phyloP scores from a whole-genome alignment of 2,329 filamentous ascomycete species.

The Fusarium sp. region DNA sequence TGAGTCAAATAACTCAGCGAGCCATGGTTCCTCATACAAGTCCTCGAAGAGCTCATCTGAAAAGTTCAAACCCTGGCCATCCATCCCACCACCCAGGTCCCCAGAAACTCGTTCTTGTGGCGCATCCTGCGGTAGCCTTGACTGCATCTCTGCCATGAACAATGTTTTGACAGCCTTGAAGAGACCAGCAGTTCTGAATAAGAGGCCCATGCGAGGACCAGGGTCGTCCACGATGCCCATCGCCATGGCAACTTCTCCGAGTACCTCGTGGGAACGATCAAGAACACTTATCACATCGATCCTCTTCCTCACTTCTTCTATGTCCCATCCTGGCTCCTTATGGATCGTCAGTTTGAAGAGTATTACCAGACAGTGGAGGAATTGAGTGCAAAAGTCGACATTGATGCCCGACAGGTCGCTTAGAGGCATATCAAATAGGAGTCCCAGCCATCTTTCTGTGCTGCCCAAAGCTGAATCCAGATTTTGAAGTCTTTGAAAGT shows the following conservation, averaged over 20 bases:
- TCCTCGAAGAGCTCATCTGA: constrained; percentile 10
- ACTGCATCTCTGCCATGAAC: constrained; percentile 21
- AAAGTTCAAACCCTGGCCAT: neutral
- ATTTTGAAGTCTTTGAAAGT: constrained; percentile 16
- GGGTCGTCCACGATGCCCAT: constrained; percentile 17
- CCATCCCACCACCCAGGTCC: neutral
- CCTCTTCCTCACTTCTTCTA: constrained; percentile 12
- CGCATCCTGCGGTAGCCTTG: neutral
- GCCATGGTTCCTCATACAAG: constrained; percentile 20
- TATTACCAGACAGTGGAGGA: constrained; percentile 23
- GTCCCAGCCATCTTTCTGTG: constrained; percentile 11
- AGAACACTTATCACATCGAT: constrained; percentile 24
- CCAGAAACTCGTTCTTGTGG: neutral
- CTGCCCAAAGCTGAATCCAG: constrained; percentile 15
- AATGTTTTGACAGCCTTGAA: constrained; percentile 25
- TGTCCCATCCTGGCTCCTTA: constrained; percentile 19
- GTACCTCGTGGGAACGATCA: constrained; percentile 11
- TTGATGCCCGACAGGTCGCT: constrained; percentile 19
- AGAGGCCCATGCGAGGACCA: constrained; percentile 12
- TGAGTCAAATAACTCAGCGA: constrained; percentile 17
- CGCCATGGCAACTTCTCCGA: neutral
- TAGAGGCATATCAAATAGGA: constrained; percentile 5
- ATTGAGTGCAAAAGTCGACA: constrained; percentile 29
- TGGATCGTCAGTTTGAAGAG: constrained; percentile 27
- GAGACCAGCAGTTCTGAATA: constrained; percentile 14